Evolutionary conservation across 768 basidiomycete genomes (phyloP).

Genomic region (Lanmaoa rubissima): DNA sequence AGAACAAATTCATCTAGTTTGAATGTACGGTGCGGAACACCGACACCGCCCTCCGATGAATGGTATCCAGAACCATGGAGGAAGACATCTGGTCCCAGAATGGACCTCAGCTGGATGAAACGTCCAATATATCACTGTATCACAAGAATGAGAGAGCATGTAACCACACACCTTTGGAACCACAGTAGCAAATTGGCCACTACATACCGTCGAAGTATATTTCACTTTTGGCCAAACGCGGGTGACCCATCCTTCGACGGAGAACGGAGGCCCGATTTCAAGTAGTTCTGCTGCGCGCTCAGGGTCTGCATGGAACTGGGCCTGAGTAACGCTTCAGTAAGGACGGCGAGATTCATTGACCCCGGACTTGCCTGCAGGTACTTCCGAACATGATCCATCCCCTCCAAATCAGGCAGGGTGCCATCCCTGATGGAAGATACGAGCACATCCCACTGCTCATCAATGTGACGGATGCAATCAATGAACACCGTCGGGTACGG

Average conservation of each 20-base stretch:
- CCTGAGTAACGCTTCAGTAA: conserved; percentile 1
- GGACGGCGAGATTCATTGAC: too few species aligned
- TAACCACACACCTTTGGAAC: conserved; percentile 12
- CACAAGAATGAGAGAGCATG: not conserved
- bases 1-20: conserved; percentile 12
- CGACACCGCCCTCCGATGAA: conserved; percentile 12
- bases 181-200: conserved; percentile 9
- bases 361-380: conserved; percentile 10
- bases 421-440: conserved; percentile 16
- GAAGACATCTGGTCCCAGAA: conserved; percentile 11
- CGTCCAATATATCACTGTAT: not conserved
- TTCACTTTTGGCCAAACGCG: conserved; percentile 17
- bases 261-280: conserved; percentile 14
- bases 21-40: not conserved
- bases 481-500: conserved; percentile 10
- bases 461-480: conserved; percentile 10
- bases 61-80: conserved; percentile 9
- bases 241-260: conserved; percentile 14
- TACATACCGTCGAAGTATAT: conserved; percentile 2
- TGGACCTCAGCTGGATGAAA: conserved; percentile 14
- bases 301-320: conserved; percentile 11
- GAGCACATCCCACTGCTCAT: conserved; percentile 21
- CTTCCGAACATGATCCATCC: conserved; percentile 7
- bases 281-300: conserved; percentile 21
- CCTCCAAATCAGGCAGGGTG: conserved; percentile 14